Conservation (phyloP, 2,329 filamentous ascomycete genomes). For the Podosphaera fusca region DNA sequence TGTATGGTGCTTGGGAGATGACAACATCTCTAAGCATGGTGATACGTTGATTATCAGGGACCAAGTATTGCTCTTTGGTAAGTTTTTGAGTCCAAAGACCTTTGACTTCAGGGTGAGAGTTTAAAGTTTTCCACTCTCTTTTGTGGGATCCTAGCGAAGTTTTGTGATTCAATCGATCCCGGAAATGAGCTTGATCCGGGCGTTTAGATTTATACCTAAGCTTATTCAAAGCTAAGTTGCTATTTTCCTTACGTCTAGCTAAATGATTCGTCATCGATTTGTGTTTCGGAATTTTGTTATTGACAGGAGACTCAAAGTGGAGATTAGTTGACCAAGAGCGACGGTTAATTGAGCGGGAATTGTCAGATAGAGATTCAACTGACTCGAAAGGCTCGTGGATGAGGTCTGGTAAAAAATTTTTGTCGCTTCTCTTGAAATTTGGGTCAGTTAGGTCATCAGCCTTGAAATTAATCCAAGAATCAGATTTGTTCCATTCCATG, state of each 20-base stretch:
- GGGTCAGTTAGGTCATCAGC: neutral
- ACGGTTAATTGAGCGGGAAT: neutral
- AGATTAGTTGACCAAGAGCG: neutral
- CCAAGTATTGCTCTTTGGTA: neutral
- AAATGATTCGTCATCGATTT: neutral
- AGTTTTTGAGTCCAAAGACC: neutral
- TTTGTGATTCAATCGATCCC: neutral
- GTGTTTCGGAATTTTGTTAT: neutral
- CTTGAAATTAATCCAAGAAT: neutral
- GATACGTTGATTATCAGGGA: neutral
- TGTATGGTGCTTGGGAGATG: neutral
- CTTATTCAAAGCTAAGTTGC: neutral
- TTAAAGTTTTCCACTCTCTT: neutral
- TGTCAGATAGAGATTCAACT: neutral
- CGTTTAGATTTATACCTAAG: neutral
- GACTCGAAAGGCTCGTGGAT: neutral
- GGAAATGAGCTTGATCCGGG: neutral
- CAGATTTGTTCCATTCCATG: neutral
- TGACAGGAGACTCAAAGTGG: neutral
- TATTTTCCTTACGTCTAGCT: neutral
- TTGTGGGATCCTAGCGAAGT: neutral
- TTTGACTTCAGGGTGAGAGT: neutral
- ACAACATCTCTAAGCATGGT: neutral
- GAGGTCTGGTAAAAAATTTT: neutral
- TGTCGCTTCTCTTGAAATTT: neutral